Evolutionary conservation across 805 yeast species (phyloP), one percentile per base, ranked within the genome.

Genomic region (Debaryomyces prosopidis): DNA sequence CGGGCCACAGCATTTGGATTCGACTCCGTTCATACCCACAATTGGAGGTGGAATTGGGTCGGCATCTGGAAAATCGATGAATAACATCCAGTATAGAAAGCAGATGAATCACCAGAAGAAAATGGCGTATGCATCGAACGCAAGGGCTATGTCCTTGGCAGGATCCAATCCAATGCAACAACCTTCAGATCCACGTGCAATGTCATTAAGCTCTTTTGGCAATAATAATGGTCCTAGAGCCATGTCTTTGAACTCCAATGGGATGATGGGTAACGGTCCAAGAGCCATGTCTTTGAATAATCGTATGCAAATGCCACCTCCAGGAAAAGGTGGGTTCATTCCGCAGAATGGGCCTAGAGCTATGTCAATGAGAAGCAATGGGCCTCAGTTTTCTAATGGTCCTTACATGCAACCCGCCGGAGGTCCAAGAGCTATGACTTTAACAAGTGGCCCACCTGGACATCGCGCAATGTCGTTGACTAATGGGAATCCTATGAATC

Each of bases 21-120:
- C 91, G 0, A 76, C 89, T 0, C 91, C 94, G 7, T 81, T 84
- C 50, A 86, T 87, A 33, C 95, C 95, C 5, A 85, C 89, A 0
- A 44, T 87, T 3, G 70, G 79, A 4, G 64, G 76, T 0, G 46
- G 53, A 5, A 47, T 38, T 49, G 55, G 51, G 49, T 62, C 46
- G 34, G 45, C 42, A 54, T 60, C 39, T 48, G 63, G 16, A 58
- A 55, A 3, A 52, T 63, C 20, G 27, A 43, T 50, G 18, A 75
- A 75, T 42, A 84, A 79, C 52, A 70, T 80, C 5, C 84, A 84
- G 50, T 87, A 87, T 59, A 71, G 95, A 53, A 86, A 85, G 53
- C 84, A 78, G 52, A 74, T 82, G 76, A 82, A 84, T 39, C 81
- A 80, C 4, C 84, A 81, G 58, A 85, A 82, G 68, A 87, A 87